Evolutionary conservation across 2,329 filamentous ascomycete genomes (phyloP).

Genomic region (Ophiostoma quercus): DNA sequence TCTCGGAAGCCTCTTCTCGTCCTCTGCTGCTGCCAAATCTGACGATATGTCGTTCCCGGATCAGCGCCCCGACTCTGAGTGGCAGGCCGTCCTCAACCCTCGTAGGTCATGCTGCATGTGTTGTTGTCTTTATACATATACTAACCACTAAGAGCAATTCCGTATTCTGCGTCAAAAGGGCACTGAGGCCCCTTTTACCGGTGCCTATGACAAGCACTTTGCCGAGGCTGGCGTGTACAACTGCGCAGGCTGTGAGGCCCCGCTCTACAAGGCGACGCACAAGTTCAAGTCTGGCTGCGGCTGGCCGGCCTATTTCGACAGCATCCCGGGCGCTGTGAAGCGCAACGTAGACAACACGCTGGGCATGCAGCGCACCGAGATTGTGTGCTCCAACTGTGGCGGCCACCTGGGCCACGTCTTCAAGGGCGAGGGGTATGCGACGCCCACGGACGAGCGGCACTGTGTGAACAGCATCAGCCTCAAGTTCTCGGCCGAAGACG

Average conservation of each 20-base stretch:
- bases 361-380: constrained; percentile 86
- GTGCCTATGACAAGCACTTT: constrained; percentile 83
- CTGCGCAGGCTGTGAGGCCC: constrained; percentile 79
- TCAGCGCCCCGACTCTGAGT: constrained; percentile 74
- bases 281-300: constrained; percentile 97
- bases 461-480: constrained; percentile 93
- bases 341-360: constrained; percentile 70
- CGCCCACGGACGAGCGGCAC: constrained; percentile 91
- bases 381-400: constrained; percentile 90
- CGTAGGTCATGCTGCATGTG: constrained; percentile 36
- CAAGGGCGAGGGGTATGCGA: constrained; percentile 77
- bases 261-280: constrained; percentile 86
- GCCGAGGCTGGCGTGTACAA: constrained; percentile 72
- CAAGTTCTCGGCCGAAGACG: constrained; percentile 66
- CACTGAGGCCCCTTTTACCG: constrained; percentile 75
- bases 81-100: constrained; percentile 74
- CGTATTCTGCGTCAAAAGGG: constrained; percentile 86
- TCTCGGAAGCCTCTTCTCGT: constrained; percentile 68
- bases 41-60: constrained; percentile 66
- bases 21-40: constrained; percentile 45
- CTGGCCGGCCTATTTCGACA: constrained; percentile 98
- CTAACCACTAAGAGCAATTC: constrained; percentile 72
- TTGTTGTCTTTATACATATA: not conserved
- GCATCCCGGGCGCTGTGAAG: constrained; percentile 81
- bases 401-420: constrained; percentile 89